Conservation (phyloP, 2,329 filamentous ascomycete species). For the Leptodontidium sp. region DNA sequence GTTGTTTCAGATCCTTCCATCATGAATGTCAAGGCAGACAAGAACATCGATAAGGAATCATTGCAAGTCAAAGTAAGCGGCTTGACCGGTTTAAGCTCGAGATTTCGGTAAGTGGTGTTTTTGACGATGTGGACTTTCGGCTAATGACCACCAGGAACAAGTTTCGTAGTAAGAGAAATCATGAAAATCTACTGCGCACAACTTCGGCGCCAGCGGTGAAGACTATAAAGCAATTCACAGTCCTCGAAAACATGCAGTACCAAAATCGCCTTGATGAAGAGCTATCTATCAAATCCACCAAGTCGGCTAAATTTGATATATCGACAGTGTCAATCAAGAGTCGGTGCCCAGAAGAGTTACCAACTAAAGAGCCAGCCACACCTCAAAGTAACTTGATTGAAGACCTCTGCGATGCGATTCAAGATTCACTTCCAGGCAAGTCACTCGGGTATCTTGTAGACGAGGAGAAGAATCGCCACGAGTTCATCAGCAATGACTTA, state of each 20-base stretch:
- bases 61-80: neutral
- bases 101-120: neutral
- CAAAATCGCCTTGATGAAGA: neutral
- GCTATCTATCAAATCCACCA: neutral
- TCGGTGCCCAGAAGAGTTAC: neutral
- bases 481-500: neutral
- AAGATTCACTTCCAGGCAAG: neutral
- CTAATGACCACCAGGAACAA: neutral
- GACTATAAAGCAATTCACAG: neutral
- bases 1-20: neutral
- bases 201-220: neutral
- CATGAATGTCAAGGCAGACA: neutral
- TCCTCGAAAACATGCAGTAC: neutral
- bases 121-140: neutral
- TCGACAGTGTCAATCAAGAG: neutral
- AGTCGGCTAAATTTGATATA: neutral
- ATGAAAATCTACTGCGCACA: neutral
- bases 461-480: neutral
- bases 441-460: neutral
- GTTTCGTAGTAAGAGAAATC: neutral
- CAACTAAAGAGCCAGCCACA: neutral
- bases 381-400: neutral
- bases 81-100: neutral
- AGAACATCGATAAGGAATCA: neutral
- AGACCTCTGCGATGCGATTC: neutral